Percentiles rank a stretch among this genome's conserved stretches.
These are phyloP conservation scores for Phaeosphaeriaceae sp. DNA, from an alignment of 2,329 filamentous ascomycete species.

Conservation along the genomic window DNA sequence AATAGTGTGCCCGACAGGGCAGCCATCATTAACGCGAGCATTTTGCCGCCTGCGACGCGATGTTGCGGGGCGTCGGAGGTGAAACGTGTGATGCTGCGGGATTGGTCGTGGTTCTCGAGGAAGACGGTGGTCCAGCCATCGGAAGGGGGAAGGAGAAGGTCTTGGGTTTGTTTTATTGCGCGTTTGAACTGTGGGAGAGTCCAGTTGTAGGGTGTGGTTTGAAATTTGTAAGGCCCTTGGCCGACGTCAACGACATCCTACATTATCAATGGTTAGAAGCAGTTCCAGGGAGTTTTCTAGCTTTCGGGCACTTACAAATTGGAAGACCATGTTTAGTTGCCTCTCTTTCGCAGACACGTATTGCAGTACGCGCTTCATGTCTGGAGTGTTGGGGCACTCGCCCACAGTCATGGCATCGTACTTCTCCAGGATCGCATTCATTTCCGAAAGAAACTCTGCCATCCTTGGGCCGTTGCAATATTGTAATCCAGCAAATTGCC, in stretches of 20 bases:
- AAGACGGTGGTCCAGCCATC: constrained; percentile 59
- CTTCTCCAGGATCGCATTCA: constrained; percentile 63
- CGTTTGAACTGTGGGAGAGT: constrained; percentile 39
- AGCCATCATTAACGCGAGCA: constrained; percentile 56
- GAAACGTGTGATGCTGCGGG: constrained; percentile 58
- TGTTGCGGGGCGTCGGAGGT: constrained; percentile 56
- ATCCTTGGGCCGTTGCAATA: constrained; percentile 74
- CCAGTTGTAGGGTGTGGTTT: constrained; percentile 43
- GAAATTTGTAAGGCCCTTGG: constrained; percentile 46
- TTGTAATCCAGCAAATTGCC: constrained; percentile 52
- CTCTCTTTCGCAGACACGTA: constrained; percentile 66
- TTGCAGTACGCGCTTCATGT: constrained; percentile 62
- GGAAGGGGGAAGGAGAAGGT: constrained; percentile 35
- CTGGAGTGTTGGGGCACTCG: constrained; percentile 70
- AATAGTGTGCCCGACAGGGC: constrained; percentile 58
- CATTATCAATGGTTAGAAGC: constrained; percentile 6
- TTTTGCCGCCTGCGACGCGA: constrained; percentile 55
- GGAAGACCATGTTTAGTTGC: constrained; percentile 73
- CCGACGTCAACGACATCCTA: constrained; percentile 51
- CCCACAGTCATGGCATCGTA: constrained; percentile 76
- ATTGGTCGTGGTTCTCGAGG: constrained; percentile 63
- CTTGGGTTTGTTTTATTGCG: constrained; percentile 41
- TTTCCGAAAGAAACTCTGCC: constrained; percentile 71
- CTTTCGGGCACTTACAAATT: constrained; percentile 44
- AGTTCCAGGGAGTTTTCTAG: not conserved